A percentile compares a stretch with the other conserved stretches of the same genome.
Evolutionary conservation across 2,329 filamentous ascomycete species (phyloP).

Genomic region (Neopestalotiopsis clavispora): DNA sequence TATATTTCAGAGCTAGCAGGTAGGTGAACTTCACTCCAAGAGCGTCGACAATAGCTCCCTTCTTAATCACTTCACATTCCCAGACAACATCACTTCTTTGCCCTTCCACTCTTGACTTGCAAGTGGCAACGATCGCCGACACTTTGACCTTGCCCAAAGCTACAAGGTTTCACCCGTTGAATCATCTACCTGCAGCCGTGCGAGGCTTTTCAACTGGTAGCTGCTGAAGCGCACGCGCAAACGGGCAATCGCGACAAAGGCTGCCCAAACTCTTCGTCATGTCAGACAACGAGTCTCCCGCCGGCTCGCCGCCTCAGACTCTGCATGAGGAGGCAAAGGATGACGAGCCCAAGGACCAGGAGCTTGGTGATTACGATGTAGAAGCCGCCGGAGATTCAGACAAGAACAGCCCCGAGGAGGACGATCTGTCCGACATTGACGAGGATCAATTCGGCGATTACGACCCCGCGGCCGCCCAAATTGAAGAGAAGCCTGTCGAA

Average conservation of each 20-base stretch:
- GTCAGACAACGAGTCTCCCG: slow-evolving; percentile 53
- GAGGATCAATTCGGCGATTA: slow-evolving; percentile 74
- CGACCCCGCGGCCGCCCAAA: slow-evolving; percentile 66
- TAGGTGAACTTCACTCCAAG: not conserved
- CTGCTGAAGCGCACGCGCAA: not conserved
- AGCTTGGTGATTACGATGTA: slow-evolving; percentile 44
- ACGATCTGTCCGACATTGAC: slow-evolving; percentile 70
- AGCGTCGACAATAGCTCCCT: not conserved
- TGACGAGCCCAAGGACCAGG: slow-evolving; percentile 32
- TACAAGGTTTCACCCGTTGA: not conserved
- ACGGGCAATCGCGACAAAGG: slow-evolving; percentile 10
- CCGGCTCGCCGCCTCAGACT: slow-evolving; percentile 39
- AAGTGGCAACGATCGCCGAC: not conserved
- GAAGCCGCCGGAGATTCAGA: slow-evolving; percentile 53
- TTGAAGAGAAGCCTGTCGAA: slow-evolving; percentile 67
- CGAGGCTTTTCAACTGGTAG: not conserved
- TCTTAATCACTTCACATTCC: not conserved
- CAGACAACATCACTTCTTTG: not conserved
- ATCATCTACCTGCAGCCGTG: not conserved
- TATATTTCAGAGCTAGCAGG: not conserved
- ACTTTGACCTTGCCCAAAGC: not conserved
- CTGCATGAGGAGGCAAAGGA: slow-evolving; percentile 32
- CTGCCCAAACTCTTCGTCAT: slow-evolving; percentile 29
- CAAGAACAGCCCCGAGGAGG: slow-evolving; percentile 51
- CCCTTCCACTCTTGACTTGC: not conserved